Evolutionary conservation across 805 yeast species (phyloP).

Genomic region (Lachancea fermentati): DNA sequence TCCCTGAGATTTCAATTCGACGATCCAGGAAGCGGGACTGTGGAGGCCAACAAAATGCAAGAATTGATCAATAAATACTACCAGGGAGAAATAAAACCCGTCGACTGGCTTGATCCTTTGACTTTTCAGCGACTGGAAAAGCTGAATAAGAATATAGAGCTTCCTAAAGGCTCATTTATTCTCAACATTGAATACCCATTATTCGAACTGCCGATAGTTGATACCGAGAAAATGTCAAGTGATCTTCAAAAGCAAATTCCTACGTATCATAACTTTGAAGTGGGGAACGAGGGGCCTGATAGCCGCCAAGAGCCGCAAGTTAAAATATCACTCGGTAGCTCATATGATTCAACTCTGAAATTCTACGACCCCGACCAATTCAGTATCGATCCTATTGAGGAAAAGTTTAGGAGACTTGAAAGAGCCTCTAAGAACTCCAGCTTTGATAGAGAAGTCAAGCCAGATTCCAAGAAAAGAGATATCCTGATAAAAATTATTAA

Average conservation of each 20-base stretch:
- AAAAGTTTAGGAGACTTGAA: slow-evolving; percentile 77
- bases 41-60: slow-evolving; percentile 38
- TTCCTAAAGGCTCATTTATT: slow-evolving; percentile 28
- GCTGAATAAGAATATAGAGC: slow-evolving; percentile 16
- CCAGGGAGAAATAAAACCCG: slow-evolving; percentile 53
- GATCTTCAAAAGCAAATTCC: slow-evolving; percentile 29
- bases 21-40: slow-evolving; percentile 27
- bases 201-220: slow-evolving; percentile 69
- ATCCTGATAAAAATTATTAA: slow-evolving; percentile 61
- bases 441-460: slow-evolving; percentile 79
- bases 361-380: slow-evolving; percentile 68
- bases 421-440: slow-evolving; percentile 74
- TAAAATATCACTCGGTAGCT: slow-evolving; percentile 24
- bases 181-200: slow-evolving; percentile 53
- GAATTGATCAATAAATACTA: slow-evolving; percentile 55
- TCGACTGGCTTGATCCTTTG: slow-evolving; percentile 72
- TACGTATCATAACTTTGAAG: slow-evolving; percentile 43
- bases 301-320: slow-evolving; percentile 30
- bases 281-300: slow-evolving; percentile 28
- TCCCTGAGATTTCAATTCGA: slow-evolving; percentile 39
- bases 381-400: slow-evolving; percentile 77
- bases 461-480: slow-evolving; percentile 76
- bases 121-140: slow-evolving; percentile 47
- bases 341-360: slow-evolving; percentile 30
- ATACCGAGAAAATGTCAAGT: slow-evolving; percentile 47